Evolutionary conservation across 768 basidiomycete genomes (phyloP), one percentile per base, ranked within the genome.

Genomic region (Auriscalpium orientale): DNA sequence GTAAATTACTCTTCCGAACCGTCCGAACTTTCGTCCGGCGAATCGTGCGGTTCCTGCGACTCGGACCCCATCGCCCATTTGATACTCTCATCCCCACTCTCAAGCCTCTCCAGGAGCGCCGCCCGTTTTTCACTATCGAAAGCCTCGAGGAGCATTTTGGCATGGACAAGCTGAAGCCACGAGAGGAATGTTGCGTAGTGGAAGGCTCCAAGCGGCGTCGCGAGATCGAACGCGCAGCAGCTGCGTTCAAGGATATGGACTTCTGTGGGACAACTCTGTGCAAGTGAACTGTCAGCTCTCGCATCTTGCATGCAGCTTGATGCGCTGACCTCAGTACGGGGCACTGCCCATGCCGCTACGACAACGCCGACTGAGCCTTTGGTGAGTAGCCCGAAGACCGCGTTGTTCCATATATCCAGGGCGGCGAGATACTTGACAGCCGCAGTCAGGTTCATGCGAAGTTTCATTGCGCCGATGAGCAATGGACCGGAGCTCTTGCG

Each of bases 301-400:
- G 21, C 22, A 43, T 8, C 1, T 15, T 43, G 3, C 9, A 18
- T 18, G 4, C 18, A 15, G 18, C 40, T 6, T 43, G 40, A 18
- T 13, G 40, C 18, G 8, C 15, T 43, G 4, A 43, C 40, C 9
- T 28, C 28, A 7, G 28, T 28, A 28, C 28, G 28, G 4, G 28
- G 28, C 4, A 28, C 28, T 28, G 4, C 28, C 28, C 28, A 28
- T 4, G 28, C 28, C 28, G 28, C 28, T 28, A 28, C 7, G 28
- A 28, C 28, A 28, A 13, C n/a, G 20, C 16, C 46, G 13, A 56
- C 49, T 46, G 46, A 44, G 7, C 53, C 54, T 54, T 13, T 49
- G 34, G 47, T 45, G 20, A 46, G 28, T 36, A 36, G 34, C 61
- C 58, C 20, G 59, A 52, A 56, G 51, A 40, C 55, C 58, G 46